A percentile compares a stretch with the other conserved stretches of the same genome.
These are phyloP conservation scores for Lactarius sp. DNA, from an alignment of 768 basidiomycete species.

Conservation along the genomic window DNA sequence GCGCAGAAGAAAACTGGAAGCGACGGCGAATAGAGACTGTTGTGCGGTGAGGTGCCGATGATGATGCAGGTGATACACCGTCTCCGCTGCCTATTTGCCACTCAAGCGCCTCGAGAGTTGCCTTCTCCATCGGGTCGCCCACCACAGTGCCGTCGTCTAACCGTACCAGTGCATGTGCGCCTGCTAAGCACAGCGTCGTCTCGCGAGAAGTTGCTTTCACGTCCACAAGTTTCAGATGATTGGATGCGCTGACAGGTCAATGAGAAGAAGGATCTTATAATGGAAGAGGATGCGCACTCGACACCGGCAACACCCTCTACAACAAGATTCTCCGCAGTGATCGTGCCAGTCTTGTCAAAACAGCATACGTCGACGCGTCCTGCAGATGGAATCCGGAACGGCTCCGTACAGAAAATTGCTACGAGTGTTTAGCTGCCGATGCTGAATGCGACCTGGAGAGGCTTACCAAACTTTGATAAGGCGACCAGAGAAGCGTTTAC, in stretches of 20 bases:
- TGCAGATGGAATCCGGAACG: conserved; percentile 94
- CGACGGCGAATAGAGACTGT: conserved; percentile 77
- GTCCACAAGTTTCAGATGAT: conserved; percentile 65
- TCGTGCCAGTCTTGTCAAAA: conserved; percentile 99
- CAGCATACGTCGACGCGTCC: conserved; percentile 97
- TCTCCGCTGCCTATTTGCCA: conserved; percentile 65
- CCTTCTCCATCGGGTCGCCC: conserved; percentile 99
- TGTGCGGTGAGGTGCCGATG: conserved; percentile 49
- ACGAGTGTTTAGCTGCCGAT: conserved; percentile 2
- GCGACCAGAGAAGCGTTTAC: conserved; percentile 95
- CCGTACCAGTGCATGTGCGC: conserved; percentile 91
- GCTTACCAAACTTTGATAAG: conserved; percentile 83
- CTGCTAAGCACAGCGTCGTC: conserved; percentile 84
- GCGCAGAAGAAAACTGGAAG: conserved; percentile 95
- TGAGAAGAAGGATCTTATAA: conserved; percentile 10
- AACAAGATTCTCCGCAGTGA: conserved; percentile 92
- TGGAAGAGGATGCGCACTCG: conserved; percentile 51
- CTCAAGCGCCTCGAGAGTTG: conserved; percentile 83
- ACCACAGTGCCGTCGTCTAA: conserved; percentile 92
- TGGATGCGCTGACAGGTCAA: conserved; percentile 40
- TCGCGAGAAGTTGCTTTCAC: conserved; percentile 72
- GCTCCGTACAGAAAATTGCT: conserved; percentile 99
- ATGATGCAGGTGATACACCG: conserved; percentile 52
- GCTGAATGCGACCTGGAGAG: not conserved
- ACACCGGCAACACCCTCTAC: conserved; percentile 91